Evolutionary conservation across 176 grass and related monocot species (phyloP).

Genomic region (Juncus inflexus): DNA sequence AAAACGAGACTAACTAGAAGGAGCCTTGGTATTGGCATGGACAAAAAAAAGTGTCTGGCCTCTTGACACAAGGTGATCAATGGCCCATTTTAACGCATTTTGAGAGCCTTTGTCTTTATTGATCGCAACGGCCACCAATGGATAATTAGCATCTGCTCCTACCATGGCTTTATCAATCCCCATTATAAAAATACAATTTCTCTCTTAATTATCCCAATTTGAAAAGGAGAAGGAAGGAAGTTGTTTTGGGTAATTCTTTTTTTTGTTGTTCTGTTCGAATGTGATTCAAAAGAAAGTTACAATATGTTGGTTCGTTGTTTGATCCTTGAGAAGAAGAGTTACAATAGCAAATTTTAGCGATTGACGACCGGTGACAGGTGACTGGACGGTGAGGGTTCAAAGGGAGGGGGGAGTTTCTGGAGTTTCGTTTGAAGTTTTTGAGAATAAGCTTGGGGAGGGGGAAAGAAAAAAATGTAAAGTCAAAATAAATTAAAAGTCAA

Average conservation of each 20-base stretch:
- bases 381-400: too few relatives aligned
- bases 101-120: slow-evolving; percentile 82
- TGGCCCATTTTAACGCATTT: slow-evolving; percentile 68
- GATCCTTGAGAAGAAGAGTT: too few relatives aligned
- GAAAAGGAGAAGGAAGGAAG: neutral
- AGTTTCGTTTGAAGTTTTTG: too few relatives aligned
- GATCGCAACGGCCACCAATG: slow-evolving; percentile 77
- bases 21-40: slow-evolving; percentile 62
- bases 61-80: slow-evolving; percentile 45
- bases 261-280: too few relatives aligned
- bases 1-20: slow-evolving; percentile 30
- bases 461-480: too few relatives aligned
- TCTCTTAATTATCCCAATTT: slow-evolving; percentile 6
- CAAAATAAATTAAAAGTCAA: too few relatives aligned
- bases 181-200: slow-evolving; percentile 26
- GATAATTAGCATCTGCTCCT: slow-evolving; percentile 27
- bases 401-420: too few relatives aligned
- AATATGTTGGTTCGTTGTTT: too few relatives aligned
- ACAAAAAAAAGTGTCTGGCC: slow-evolving; percentile 74
- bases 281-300: too few relatives aligned
- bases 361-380: too few relatives aligned
- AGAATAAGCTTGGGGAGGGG: too few relatives aligned
- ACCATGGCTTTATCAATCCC: slow-evolving; percentile 21
- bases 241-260: neutral
- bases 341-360: too few relatives aligned